These are phyloP conservation scores for Candida pseudoglaebosa DNA, from an alignment of 805 yeast genomes.

Conservation along the genomic window DNA sequence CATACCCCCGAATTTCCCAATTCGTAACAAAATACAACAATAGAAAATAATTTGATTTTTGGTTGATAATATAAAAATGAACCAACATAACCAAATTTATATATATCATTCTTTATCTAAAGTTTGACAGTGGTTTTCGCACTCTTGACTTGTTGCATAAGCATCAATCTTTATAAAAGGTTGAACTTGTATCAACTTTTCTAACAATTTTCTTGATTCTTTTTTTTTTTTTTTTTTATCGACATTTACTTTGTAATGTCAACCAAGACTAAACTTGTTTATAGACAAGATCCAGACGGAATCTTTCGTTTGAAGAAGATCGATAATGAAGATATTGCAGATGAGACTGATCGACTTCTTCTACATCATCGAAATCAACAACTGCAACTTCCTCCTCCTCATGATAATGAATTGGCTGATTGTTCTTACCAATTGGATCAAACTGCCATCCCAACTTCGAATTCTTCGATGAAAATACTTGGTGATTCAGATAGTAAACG, in stretches of 20 bases:
- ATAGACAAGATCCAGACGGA: conserved; percentile 37
- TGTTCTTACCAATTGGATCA: conserved; percentile 25
- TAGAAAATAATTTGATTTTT: too few relatives aligned
- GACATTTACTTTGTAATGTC: conserved; percentile 11
- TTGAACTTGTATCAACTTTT: neutral
- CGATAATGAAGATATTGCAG: neutral
- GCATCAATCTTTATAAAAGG: too few relatives aligned
- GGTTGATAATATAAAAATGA: too few relatives aligned
- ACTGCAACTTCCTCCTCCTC: neutral
- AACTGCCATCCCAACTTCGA: conserved; percentile 9
- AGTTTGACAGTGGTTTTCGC: too few relatives aligned
- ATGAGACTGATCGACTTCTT: neutral
- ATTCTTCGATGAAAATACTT: neutral
- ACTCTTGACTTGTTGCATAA: too few relatives aligned
- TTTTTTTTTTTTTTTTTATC: neutral
- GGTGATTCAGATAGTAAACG: neutral
- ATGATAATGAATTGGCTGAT: conserved; percentile 27
- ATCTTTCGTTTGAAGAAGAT: conserved; percentile 31
- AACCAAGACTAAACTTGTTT: conserved; percentile 24
- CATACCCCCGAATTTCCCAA: too few relatives aligned
- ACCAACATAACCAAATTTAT: too few relatives aligned
- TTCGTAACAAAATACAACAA: too few relatives aligned
- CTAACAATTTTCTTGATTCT: neutral
- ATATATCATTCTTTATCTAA: too few relatives aligned
- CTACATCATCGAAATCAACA: neutral